phyloP scores from a whole-genome alignment of 1,284 basidiomycete genomes.

The Calocybe gambosa region DNA sequence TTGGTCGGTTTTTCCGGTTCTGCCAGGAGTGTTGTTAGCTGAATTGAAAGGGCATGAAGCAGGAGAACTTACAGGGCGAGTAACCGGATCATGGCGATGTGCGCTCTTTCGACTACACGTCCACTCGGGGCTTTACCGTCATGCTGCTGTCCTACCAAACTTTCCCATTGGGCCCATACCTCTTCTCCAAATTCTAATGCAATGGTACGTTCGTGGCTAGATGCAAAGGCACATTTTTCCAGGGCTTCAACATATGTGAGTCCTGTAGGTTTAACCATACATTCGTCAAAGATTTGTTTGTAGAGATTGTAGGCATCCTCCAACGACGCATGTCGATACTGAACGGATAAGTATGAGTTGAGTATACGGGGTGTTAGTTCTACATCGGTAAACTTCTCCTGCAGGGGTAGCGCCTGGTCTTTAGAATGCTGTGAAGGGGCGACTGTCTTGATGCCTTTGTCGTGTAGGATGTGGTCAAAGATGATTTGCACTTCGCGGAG shows the following conservation, averaged over 20 bases:
- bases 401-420: slow-evolving; percentile 18
- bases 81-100: slow-evolving; percentile 59
- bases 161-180: slow-evolving; percentile 54
- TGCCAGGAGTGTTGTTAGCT: slow-evolving; percentile 20
- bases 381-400: slow-evolving; percentile 54
- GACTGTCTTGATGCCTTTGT: slow-evolving; percentile 23
- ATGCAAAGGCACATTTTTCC: slow-evolving; percentile 53
- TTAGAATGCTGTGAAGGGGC: slow-evolving; percentile 9
- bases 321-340: slow-evolving; percentile 58
- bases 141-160: slow-evolving; percentile 32
- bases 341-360: slow-evolving; percentile 80
- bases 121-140: slow-evolving; percentile 29
- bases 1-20: slow-evolving; percentile 43
- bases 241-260: slow-evolving; percentile 61
- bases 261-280: slow-evolving; percentile 42
- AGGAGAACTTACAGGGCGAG: slow-evolving; percentile 44
- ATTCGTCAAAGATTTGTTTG: slow-evolving; percentile 38
- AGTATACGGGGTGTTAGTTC: slow-evolving; percentile 57
- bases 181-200: slow-evolving; percentile 48
- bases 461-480: slow-evolving; percentile 64
- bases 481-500: slow-evolving; percentile 67
- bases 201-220: slow-evolving; percentile 38
- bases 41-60: slow-evolving; percentile 5
- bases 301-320: slow-evolving; percentile 43
- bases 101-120: slow-evolving; percentile 57